Evolutionary conservation across 2,329 filamentous ascomycete genomes (phyloP), one percentile per base, ranked within the genome.

Genomic region (Ploettnerulaceae sp.): DNA sequence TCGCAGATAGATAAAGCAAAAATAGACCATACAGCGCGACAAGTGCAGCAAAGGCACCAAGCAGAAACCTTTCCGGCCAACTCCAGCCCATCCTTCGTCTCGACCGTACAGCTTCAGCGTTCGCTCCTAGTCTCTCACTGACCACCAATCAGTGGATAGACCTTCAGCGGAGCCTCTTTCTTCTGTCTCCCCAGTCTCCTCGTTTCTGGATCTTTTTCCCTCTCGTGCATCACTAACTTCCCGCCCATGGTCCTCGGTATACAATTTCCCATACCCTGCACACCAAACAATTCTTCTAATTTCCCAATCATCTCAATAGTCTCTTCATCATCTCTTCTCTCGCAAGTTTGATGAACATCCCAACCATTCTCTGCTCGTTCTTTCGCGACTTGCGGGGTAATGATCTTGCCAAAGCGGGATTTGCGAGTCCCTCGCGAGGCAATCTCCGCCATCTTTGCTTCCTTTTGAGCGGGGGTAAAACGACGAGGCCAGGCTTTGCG

Each of bases 371-470:
- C 54, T 1, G 5, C 21, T 37, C 53, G 55, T 18, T 56, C 50
- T 35, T 54, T 47, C 12, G 40, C 26, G 1, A 53, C 34, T 22
- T 58, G 53, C 6, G 47, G 25, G 7, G 44, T 54, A 7, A 61
- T 31, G 1, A 52, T 32, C 14, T 49, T 56, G 11, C 76, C 75
- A 36, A 76, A 73, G 53, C 72, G 73, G 4, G 60, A 63, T 53
- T 81, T 81, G 14, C 73, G 67, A 3, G 65, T 66, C 4, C 70
- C 71, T 2, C 77, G 71, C 1, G 60, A 60, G 29, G 63, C 56
- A 22, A 81, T 78, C 47, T 81, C 76, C 1, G 60, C 56, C 25
- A 69, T 65, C 49, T 79, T 81, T 12, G 62, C 59, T 11, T 56
- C 59, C 39, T 70, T 64, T 75, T 76, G 80, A 14, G 64, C 61